Evolutionary conservation across 441 rosid species (phyloP), one percentile per base, ranked within the genome.

Genomic region (Lepidium campestre): DNA sequence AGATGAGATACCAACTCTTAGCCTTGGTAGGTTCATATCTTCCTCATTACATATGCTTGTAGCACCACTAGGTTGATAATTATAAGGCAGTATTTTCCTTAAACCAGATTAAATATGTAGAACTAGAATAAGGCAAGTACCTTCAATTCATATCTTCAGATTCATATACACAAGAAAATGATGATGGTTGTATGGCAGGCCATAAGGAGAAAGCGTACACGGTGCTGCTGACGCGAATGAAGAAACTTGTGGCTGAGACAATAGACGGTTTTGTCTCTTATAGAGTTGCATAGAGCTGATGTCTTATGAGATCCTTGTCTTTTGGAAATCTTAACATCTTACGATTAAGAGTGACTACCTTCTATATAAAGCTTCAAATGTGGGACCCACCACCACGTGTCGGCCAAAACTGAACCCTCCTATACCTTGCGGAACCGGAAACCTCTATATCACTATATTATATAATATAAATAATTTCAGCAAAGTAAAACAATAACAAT

Each of bases 171-270:
- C 34, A 18, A 37, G 63, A 62, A 15, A 55, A 32, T 57, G 48
- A 61, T 73, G 58, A 39, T 47, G 49, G 10, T 36, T 17, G 47
- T 39, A 14, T 49, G 2, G 59, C 65, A 86, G 92, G 92, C 34
- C 83, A 82, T 22, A 86, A 81, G 74, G 84, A 81, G 25, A 82
- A 90, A 64, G 78, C 83, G 37, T 86, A 83, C 64, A 59, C 77
- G 50, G 70, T 86, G 60, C 71, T 88, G 39, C 76, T 88, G 13
- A 72, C 75, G 32, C 85, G 87, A 47, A 82, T 88, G 84, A 83
- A 83, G 59, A 72, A 47, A 62, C 50, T 88, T 47, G 80, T 62
- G 3, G 85, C 85, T 7, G 88, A 85, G 76, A 80, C 86, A 6
- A 62, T 34, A 10, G 85, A 88, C 27, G 86, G 88, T 47, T 50